Evolutionary conservation across 306 rosid genomes (phyloP).

Genomic region (Macrotyloma uniflorum): DNA sequence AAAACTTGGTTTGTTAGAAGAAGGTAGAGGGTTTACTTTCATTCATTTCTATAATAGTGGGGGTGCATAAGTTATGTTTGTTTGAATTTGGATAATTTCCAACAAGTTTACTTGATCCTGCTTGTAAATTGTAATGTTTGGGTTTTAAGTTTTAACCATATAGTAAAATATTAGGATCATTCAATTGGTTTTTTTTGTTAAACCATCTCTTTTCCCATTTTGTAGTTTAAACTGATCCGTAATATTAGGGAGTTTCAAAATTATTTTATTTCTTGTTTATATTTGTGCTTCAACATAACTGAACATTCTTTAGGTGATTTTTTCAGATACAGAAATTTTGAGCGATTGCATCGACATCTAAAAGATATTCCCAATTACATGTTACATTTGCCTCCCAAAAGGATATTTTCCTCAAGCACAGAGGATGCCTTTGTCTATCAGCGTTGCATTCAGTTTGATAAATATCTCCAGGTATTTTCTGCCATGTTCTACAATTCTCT

Average conservation of each 20-base stretch:
- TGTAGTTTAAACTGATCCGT: neutral
- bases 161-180: neutral
- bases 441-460: conserved; percentile 93
- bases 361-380: conserved; percentile 91
- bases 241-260: conserved; percentile 22
- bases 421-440: conserved; percentile 97
- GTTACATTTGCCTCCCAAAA: conserved; percentile 91
- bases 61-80: conserved; percentile 7
- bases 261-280: conserved; percentile 15
- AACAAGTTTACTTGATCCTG: neutral
- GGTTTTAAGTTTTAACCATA: conserved; percentile 2
- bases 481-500: conserved; percentile 30
- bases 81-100: conserved; percentile 10
- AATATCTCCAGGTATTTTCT: conserved; percentile 77
- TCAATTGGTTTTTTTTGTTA: neutral
- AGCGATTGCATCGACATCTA: conserved; percentile 90
- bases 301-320: conserved; percentile 22
- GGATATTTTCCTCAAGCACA: conserved; percentile 96
- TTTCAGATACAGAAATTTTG: conserved; percentile 93
- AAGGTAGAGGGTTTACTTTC: conserved; percentile 57
- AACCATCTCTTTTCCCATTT: neutral
- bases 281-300: conserved; percentile 18
- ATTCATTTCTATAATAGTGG: conserved; percentile 16
- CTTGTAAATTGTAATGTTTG: neutral
- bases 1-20: conserved; percentile 95